phyloP scores from a whole-genome alignment of 2,329 filamentous ascomycete genomes.

The Ceratocystis lukuohia region DNA sequence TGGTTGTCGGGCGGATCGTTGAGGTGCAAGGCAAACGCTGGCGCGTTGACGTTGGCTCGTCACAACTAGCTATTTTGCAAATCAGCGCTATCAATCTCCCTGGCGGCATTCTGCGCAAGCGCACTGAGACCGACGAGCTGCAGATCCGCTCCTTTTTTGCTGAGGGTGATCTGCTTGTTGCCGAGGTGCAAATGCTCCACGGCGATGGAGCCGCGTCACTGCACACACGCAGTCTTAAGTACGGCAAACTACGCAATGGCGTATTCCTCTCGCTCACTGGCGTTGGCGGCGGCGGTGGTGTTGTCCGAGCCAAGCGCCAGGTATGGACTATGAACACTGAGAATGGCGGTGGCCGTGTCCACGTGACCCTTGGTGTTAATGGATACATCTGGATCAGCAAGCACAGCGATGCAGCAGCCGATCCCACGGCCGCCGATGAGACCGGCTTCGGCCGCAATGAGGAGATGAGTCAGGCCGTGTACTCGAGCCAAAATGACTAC shows the following conservation, averaged over 20 bases:
- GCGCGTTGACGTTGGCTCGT: slow-evolving; percentile 86
- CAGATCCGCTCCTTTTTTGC: slow-evolving; percentile 96
- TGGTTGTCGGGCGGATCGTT: slow-evolving; percentile 85
- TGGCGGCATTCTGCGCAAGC: slow-evolving; percentile 77
- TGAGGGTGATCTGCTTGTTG: slow-evolving; percentile 85
- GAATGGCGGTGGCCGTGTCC: slow-evolving; percentile 51
- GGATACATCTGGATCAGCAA: slow-evolving; percentile 94
- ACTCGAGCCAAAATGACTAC: slow-evolving; percentile 87
- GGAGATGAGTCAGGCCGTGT: slow-evolving; percentile 73
- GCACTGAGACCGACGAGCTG: slow-evolving; percentile 90
- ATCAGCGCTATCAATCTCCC: slow-evolving; percentile 88
- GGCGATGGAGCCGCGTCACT: slow-evolving; percentile 73
- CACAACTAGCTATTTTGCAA: slow-evolving; percentile 71
- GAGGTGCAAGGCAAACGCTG: slow-evolving; percentile 89
- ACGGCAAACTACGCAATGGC: slow-evolving; percentile 90
- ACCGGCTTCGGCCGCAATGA: slow-evolving; percentile 76
- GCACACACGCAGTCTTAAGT: slow-evolving; percentile 82
- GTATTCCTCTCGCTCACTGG: slow-evolving; percentile 74
- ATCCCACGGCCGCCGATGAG: slow-evolving; percentile 35
- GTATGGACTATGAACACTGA: slow-evolving; percentile 63
- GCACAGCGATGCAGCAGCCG: slow-evolving; percentile 52
- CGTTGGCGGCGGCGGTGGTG: slow-evolving; percentile 72
- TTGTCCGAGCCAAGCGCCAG: slow-evolving; percentile 72
- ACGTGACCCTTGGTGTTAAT: slow-evolving; percentile 86
- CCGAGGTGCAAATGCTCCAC: slow-evolving; percentile 84